Conservation (phyloP, 441 rosid genomes). For the Pelargonium fulgidum region DNA sequence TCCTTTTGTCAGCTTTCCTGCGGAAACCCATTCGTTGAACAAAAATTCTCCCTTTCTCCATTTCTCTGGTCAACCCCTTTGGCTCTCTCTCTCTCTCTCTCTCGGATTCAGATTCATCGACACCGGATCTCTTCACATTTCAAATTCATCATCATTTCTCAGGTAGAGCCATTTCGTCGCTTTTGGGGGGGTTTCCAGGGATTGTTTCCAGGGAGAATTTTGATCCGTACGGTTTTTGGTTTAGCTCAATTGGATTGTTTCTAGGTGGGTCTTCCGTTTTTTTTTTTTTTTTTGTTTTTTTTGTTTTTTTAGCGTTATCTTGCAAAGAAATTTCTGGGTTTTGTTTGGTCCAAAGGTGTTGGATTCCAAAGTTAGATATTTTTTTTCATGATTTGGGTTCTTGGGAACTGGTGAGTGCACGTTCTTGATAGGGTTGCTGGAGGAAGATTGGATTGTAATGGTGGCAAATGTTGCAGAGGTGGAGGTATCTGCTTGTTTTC, state of each 20-base stretch:
- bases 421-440: conserved; percentile 7
- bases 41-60: background rate
- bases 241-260: conserved; percentile 12
- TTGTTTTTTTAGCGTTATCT: background rate
- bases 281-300: too few species aligned
- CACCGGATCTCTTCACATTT: conserved; percentile 43
- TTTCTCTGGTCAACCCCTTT: conserved; percentile 24
- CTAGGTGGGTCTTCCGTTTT: conserved; percentile 20
- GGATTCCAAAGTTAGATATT: background rate
- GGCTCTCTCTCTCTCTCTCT: background rate
- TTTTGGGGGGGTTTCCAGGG: conserved; percentile 13
- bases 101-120: conserved; percentile 1
- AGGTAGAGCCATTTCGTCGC: conserved; percentile 4
- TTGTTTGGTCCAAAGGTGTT: conserved; percentile 18
- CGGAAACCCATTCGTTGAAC: conserved; percentile 11
- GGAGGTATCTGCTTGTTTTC: conserved; percentile 27
- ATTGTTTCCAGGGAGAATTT: conserved; percentile 7
- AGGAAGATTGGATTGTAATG: conserved; percentile 18
- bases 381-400: background rate
- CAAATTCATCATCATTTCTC: conserved; percentile 5
- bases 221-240: conserved; percentile 9
- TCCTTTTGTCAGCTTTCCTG: conserved; percentile 19
- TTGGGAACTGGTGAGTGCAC: background rate
- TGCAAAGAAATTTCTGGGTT: conserved; percentile 29
- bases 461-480: conserved; percentile 14